Evolutionary conservation across 805 yeast genomes (phyloP).

Genomic region (Yarrowia osloensis): DNA sequence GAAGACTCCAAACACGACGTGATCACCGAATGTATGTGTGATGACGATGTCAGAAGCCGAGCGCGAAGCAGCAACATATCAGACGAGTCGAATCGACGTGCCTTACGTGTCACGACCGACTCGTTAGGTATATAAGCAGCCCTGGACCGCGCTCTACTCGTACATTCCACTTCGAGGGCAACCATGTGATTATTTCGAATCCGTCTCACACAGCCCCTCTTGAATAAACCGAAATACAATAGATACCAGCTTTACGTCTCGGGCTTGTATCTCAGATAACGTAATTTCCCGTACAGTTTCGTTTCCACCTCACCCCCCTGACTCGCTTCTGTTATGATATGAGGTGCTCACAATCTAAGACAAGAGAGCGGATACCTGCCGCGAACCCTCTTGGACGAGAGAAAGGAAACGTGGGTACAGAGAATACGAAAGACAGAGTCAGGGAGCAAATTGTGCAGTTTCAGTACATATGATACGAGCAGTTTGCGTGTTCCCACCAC

Average conservation of each 20-base stretch:
- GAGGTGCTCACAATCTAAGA: background rate
- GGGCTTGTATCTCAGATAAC: background rate
- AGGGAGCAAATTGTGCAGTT: background rate
- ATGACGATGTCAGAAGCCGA: too few relatives aligned
- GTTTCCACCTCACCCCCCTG: background rate
- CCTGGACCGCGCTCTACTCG: too few relatives aligned
- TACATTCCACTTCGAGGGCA: background rate
- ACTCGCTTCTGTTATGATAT: background rate
- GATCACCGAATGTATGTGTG: too few relatives aligned
- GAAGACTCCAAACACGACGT: background rate
- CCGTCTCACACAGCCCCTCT: background rate
- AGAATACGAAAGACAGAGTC: background rate
- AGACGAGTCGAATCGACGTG: too few relatives aligned
- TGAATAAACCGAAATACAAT: background rate
- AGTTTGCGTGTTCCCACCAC: too few relatives aligned
- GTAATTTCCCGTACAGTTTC: background rate
- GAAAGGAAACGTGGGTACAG: background rate
- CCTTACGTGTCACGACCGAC: too few relatives aligned
- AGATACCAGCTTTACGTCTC: background rate
- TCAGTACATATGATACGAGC: too few relatives aligned
- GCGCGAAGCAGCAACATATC: too few relatives aligned
- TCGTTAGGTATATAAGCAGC: too few relatives aligned
- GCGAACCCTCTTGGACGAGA: conserved; percentile 1
- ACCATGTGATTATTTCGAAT: background rate
- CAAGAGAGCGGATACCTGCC: conserved; percentile 1